Base-by-base conservation (phyloP, 2,329 filamentous ascomycete genomes). In the Exophiala sideris region DNA sequence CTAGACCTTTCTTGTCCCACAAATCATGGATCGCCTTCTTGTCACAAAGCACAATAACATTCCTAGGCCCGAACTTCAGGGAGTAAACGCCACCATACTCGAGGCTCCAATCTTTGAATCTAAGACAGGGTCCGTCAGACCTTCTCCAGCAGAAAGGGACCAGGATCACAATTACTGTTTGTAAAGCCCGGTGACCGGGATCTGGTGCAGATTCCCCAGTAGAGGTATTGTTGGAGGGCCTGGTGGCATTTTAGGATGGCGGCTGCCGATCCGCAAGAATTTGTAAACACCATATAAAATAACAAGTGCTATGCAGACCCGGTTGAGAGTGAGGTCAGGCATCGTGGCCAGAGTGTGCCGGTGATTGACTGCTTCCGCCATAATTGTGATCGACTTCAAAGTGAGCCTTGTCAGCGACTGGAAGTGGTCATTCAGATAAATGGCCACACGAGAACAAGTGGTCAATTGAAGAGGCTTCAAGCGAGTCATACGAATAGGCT, bases 201-300 rank as follows among this genome's bases (percentile, higher is more conserved):
- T 66, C 47, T 71, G 68, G 29, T 70, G 68, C 5, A 81, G 61
- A 45, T 81, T 81, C 3, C 79, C 79, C 6, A 81, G 62, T 1
- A 76, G 44, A 1, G 74, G 74, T 0, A 74, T 14, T 1, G 71
- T 73, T 16, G 70, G 70, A 11, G 73, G 74, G 0, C 73, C 73
- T 50, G 50, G 50, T 11, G 50, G 50, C 41, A 52, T 44, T 6
- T 44, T 42, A 35, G 40, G 40, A 44, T 52, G 42, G 5, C 50
- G 41, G 42, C 29, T 52, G 16, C 50, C 50, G 33, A 52, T 34
- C 24, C 39, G 40, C n/a, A 52, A 12, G 9, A 52, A 9, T 29
- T 24, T 29, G 42, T 39, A 52, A 16, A 52, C 11, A 40, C 41
- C 50, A 21, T 16, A 14, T 14, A 45, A 3, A n/a, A 51, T 24